phyloP scores from a whole-genome alignment of 2,329 filamentous ascomycete species.

The Colletotrichum sp. region DNA sequence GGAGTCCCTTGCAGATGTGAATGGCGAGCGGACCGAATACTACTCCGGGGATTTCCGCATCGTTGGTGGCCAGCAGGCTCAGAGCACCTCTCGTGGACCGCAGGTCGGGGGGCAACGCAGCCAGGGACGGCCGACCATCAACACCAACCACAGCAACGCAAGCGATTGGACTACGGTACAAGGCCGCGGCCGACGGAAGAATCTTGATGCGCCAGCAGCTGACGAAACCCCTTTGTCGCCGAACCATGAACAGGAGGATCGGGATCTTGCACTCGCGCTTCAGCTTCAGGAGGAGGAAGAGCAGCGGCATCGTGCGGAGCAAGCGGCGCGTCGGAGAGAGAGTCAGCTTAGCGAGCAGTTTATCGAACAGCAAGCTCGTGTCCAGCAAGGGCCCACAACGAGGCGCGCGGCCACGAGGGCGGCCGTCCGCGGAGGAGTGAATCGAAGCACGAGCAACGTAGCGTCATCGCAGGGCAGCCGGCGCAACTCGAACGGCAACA shows the following conservation, averaged over 20 bases:
- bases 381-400: conserved; percentile 29
- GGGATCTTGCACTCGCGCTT: conserved; percentile 85
- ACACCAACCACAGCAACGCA: neutral
- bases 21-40: conserved; percentile 81
- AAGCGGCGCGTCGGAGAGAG: conserved; percentile 69
- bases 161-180: conserved; percentile 63
- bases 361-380: conserved; percentile 68
- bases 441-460: conserved; percentile 12
- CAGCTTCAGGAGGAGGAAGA: conserved; percentile 97
- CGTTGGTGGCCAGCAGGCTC: conserved; percentile 64
- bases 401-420: conserved; percentile 25
- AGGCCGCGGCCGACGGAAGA: conserved; percentile 5
- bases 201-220: neutral
- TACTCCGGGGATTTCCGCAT: conserved; percentile 89
- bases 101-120: neutral
- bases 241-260: conserved; percentile 75
- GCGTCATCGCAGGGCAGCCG: conserved; percentile 6
- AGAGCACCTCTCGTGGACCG: conserved; percentile 2
- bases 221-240: conserved; percentile 39
- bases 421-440: conserved; percentile 19
- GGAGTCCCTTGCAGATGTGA: conserved; percentile 91
- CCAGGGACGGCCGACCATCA: neutral
- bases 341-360: conserved; percentile 72
- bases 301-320: conserved; percentile 68
- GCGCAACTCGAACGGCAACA: conserved; percentile 16